These are phyloP conservation scores for Rhododendron mucronatum DNA, from an alignment of 148 eudicot species.

Conservation along the genomic window DNA sequence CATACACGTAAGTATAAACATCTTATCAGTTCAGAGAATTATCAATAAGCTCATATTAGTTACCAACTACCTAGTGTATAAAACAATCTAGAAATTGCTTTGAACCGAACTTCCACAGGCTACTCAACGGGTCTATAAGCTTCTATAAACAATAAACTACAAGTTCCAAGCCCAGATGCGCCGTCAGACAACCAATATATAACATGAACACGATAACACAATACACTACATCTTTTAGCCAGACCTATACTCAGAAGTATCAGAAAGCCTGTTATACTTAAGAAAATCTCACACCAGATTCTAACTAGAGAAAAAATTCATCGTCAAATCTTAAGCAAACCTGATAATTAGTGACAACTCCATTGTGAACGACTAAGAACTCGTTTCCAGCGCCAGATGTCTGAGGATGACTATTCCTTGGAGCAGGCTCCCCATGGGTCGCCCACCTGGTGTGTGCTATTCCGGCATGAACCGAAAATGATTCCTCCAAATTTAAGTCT, in stretches of 20 bases:
- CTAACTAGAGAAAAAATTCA: not conserved
- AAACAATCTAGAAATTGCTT: not conserved
- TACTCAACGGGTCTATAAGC: not conserved
- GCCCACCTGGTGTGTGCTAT: constrained; percentile 99
- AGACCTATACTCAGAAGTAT: not conserved
- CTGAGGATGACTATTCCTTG: constrained; percentile 97
- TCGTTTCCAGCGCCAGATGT: constrained; percentile 81
- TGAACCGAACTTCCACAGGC: not conserved
- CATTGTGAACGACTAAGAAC: constrained; percentile 92
- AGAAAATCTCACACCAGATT: not conserved
- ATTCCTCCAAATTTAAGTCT: constrained; percentile 78
- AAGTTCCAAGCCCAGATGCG: not conserved
- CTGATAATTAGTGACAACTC: constrained; percentile 91
- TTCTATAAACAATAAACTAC: not conserved
- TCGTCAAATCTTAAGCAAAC: constrained; percentile 25
- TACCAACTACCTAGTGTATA: not conserved
- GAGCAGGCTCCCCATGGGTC: constrained; percentile 98
- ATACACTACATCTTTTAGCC: not conserved
- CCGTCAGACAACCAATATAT: not conserved
- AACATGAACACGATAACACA: not conserved
- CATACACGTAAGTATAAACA: not conserved
- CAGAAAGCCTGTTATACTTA: not conserved
- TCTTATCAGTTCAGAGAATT: not conserved
- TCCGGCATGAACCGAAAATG: constrained; percentile 81
- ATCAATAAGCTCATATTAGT: not conserved